Percentiles rank a stretch among this genome's conserved stretches.
Evolutionary conservation across 805 yeast species (phyloP).

Genomic region (Yarrowia sp.): DNA sequence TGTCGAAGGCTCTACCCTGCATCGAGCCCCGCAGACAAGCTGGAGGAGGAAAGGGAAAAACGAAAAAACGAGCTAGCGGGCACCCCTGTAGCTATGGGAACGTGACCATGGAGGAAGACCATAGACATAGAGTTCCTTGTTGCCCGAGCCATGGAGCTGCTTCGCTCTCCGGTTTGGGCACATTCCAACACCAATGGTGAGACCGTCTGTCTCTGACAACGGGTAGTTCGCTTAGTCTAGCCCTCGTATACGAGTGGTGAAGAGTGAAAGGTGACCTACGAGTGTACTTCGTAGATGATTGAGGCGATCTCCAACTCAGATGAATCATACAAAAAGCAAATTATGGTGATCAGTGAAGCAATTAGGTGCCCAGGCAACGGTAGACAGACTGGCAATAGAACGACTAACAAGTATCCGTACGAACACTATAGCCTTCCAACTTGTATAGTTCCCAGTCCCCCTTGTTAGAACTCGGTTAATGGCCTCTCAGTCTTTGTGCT

Average conservation of each 20-base stretch:
- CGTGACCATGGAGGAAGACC: slow-evolving; percentile 1
- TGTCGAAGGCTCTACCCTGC: slow-evolving; percentile 4
- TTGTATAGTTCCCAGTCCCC: too few species aligned
- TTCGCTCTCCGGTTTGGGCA: background rate
- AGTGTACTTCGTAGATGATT: too few species aligned
- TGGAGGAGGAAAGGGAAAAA: background rate
- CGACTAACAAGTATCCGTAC: too few species aligned
- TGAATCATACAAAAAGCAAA: background rate
- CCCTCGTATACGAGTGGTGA: too few species aligned
- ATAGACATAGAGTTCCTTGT: background rate
- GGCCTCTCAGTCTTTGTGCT: background rate
- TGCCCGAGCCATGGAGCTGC: background rate
- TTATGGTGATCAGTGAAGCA: background rate
- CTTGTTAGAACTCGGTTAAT: background rate
- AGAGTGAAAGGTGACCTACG: too few species aligned
- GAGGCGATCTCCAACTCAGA: too few species aligned
- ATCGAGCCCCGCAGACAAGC: slow-evolving; percentile 5
- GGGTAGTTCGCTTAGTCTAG: background rate
- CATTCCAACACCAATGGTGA: background rate
- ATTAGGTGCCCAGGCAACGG: slow-evolving; percentile 1
- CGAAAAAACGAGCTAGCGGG: background rate
- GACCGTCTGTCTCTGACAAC: background rate
- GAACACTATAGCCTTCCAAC: too few species aligned
- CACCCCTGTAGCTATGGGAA: slow-evolving; percentile 18
- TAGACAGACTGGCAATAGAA: too few species aligned